These are phyloP conservation scores for Lactarius evosmus DNA, from an alignment of 768 basidiomycete genomes.

Conservation along the genomic window DNA sequence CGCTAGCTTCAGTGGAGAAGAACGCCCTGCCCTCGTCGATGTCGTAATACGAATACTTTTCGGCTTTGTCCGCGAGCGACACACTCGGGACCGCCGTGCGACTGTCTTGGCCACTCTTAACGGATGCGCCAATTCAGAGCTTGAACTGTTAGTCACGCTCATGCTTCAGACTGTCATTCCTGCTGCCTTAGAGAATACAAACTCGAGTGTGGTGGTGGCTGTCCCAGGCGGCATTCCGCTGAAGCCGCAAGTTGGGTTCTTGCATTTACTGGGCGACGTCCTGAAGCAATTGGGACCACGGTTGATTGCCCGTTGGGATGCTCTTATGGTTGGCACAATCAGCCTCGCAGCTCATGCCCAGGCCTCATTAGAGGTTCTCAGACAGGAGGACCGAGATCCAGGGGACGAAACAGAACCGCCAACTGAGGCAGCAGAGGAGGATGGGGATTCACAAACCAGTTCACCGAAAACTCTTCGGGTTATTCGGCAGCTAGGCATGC, in stretches of 20 bases:
- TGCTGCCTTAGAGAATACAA: conserved; percentile 18
- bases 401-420: conserved; percentile 31
- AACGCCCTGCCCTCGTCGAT: conserved; percentile 65
- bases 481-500: conserved; percentile 80
- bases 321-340: conserved; percentile 65
- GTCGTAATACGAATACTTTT: conserved; percentile 75
- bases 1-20: conserved; percentile 48
- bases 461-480: conserved; percentile 41
- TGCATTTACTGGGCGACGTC: conserved; percentile 81
- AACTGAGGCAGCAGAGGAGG: conserved; percentile 38
- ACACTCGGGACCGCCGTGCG: conserved; percentile 63
- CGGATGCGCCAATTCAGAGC: conserved; percentile 68
- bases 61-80: conserved; percentile 81
- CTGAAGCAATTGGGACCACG: conserved; percentile 77
- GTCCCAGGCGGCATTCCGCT: conserved; percentile 39
- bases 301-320: conserved; percentile 67
- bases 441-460: conserved; percentile 27
- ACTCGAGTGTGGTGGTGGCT: conserved; percentile 32
- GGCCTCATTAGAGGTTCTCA: conserved; percentile 41
- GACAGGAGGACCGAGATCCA: conserved; percentile 36
- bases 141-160: conserved; percentile 74
- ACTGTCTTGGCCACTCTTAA: conserved; percentile 72
- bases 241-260: conserved; percentile 79
- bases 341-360: conserved; percentile 68
- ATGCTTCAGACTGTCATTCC: conserved; percentile 73